Evolutionary conservation across 169 alveolate species (phyloP).

Genomic region (Cryptosporidium ryanae): DNA sequence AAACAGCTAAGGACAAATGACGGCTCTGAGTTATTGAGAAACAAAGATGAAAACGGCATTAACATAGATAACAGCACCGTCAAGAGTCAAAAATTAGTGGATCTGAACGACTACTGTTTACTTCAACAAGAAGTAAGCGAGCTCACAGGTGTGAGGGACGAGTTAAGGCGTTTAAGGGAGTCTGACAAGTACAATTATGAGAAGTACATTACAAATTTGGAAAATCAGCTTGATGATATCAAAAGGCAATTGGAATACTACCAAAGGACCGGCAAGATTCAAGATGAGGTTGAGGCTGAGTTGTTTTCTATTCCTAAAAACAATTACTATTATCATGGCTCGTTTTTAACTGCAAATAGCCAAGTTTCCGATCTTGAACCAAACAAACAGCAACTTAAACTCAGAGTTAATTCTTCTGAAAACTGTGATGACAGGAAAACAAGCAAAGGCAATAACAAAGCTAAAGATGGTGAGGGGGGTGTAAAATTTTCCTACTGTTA

Average conservation of each 20-base stretch:
- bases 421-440: neutral
- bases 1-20: constrained; percentile 28
- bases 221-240: constrained; percentile 49
- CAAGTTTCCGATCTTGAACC: constrained; percentile 7
- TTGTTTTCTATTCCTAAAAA: constrained; percentile 31
- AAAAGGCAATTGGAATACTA: constrained; percentile 27
- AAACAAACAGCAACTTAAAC: neutral
- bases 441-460: neutral
- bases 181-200: constrained; percentile 55
- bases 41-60: neutral
- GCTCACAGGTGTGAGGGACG: constrained; percentile 66
- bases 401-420: neutral
- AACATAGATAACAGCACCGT: neutral
- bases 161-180: constrained; percentile 67
- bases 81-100: constrained; percentile 11
- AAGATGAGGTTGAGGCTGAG: constrained; percentile 65
- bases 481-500: constrained; percentile 25
- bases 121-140: constrained; percentile 74
- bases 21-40: neutral
- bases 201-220: constrained; percentile 38
- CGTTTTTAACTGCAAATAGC: constrained; percentile 54
- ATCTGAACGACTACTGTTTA: constrained; percentile 52
- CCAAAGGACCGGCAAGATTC: constrained; percentile 23
- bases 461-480: neutral
- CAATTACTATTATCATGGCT: neutral